A percentile compares a stretch with the other conserved stretches of the same genome.
phyloP scores from a whole-genome alignment of 345 rosid species.

The Arabis alpina region DNA sequence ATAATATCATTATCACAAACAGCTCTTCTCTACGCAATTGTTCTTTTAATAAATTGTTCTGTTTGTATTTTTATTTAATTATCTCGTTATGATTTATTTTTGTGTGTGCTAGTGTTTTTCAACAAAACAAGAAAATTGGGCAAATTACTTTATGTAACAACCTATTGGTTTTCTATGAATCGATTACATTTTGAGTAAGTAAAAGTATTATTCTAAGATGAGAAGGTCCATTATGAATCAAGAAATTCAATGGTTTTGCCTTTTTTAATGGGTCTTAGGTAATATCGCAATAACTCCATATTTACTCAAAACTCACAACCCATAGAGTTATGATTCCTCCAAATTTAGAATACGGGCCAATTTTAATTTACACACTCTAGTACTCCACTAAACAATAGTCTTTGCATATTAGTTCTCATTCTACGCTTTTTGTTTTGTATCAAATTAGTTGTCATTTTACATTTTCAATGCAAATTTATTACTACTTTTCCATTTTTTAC shows the following conservation, averaged over 20 bases:
- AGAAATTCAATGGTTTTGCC: slow-evolving; percentile 32
- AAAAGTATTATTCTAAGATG: slow-evolving; percentile 33
- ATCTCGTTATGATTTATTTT: neutral
- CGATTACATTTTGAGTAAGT: slow-evolving; percentile 32
- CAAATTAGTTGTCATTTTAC: too few relatives aligned
- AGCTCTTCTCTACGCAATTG: neutral
- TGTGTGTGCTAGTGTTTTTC: slow-evolving; percentile 15
- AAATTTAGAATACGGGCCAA: slow-evolving; percentile 33
- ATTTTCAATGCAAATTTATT: too few relatives aligned
- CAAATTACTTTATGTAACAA: slow-evolving; percentile 34
- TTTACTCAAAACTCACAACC: slow-evolving; percentile 43
- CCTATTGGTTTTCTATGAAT: slow-evolving; percentile 14
- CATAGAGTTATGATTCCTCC: slow-evolving; percentile 37
- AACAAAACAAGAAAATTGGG: slow-evolving; percentile 39
- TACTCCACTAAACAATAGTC: neutral
- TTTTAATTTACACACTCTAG: neutral
- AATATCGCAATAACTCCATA: slow-evolving; percentile 39
- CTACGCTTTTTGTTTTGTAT: too few relatives aligned
- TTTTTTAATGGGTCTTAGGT: slow-evolving; percentile 39
- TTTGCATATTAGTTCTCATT: too few relatives aligned
- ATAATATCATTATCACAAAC: slow-evolving; percentile 2
- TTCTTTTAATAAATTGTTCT: neutral
- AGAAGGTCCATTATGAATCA: slow-evolving; percentile 20
- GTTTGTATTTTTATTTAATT: neutral
- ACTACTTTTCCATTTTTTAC: too few relatives aligned